phyloP scores from a whole-genome alignment of 2,329 filamentous ascomycete genomes.

The Remersonia thermophila region DNA sequence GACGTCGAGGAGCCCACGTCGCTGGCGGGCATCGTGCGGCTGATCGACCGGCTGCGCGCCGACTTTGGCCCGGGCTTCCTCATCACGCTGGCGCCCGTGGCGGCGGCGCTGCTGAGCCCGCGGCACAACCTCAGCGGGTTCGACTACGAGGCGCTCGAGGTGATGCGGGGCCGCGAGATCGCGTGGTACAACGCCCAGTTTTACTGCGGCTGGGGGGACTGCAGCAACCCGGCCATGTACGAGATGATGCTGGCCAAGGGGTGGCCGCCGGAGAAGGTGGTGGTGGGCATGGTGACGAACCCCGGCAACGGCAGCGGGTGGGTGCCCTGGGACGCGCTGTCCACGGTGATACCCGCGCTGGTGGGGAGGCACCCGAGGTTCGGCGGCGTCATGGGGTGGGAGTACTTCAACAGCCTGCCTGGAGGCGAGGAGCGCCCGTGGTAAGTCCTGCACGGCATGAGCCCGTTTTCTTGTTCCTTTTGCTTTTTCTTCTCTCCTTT shows the following conservation, averaged over 20 bases:
- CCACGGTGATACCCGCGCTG: constrained; percentile 43
- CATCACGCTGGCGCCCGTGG: constrained; percentile 68
- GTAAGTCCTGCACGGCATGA: constrained; percentile 18
- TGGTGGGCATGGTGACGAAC: constrained; percentile 64
- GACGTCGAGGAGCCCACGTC: constrained; percentile 66
- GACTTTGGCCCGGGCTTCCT: constrained; percentile 58
- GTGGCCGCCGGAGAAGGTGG: constrained; percentile 56
- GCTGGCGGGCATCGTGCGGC: constrained; percentile 46
- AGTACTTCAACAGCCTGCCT: constrained; percentile 65
- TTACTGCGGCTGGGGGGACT: constrained; percentile 72
- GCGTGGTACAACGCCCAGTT: constrained; percentile 77
- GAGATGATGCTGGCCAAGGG: constrained; percentile 38
- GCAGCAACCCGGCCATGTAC: constrained; percentile 37
- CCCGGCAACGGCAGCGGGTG: constrained; percentile 56
- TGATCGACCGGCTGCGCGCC: constrained; percentile 50
- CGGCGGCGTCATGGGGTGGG: constrained; percentile 77
- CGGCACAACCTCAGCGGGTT: constrained; percentile 61
- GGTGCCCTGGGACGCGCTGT: constrained; percentile 46
- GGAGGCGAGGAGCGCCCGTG: constrained; percentile 48
- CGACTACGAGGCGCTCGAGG: constrained; percentile 58
- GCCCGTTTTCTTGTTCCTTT: too few species aligned
- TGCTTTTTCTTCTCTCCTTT: too few species aligned
- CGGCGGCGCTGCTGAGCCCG: constrained; percentile 53
- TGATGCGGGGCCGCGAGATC: constrained; percentile 48
- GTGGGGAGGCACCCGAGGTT: constrained; percentile 49